Evolutionary conservation across 148 eudicot genomes (phyloP).

Genomic region (Chenopodium formosanum): DNA sequence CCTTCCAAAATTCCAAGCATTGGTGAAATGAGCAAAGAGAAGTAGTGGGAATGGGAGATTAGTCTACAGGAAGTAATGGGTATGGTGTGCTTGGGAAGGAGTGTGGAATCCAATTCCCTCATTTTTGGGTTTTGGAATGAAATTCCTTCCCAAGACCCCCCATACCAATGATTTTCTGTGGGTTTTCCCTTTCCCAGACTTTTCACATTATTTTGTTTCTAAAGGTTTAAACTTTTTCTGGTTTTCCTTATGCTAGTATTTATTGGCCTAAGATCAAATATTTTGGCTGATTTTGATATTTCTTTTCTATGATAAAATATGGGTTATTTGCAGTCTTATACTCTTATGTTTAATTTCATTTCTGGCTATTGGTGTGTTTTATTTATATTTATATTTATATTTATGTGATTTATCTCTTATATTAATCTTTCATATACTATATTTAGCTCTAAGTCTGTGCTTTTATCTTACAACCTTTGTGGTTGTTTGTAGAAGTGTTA

Average conservation of each 20-base stretch:
- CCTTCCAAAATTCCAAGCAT: background rate
- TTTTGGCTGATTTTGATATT: background rate
- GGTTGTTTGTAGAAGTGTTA: too few relatives aligned
- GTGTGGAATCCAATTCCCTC: background rate
- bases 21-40: background rate
- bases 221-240: background rate
- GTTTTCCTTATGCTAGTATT: background rate
- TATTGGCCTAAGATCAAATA: background rate
- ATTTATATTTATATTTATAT: too few relatives aligned
- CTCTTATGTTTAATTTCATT: too few relatives aligned
- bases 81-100: conserved; percentile 25
- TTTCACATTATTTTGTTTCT: background rate
- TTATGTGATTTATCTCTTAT: too few relatives aligned
- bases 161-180: conserved; percentile 26
- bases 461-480: too few relatives aligned
- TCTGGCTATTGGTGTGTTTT: too few relatives aligned
- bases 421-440: too few relatives aligned
- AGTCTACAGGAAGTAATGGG: conserved; percentile 20
- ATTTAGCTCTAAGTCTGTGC: too few relatives aligned
- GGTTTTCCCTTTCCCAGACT: conserved; percentile 27
- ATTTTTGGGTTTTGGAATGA: background rate
- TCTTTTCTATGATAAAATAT: background rate
- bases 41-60: conserved; percentile 23
- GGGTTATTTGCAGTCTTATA: background rate
- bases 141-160: conserved; percentile 27